Base-by-base conservation (phyloP, 257 asterid species). In the Plantago ovata region DNA sequence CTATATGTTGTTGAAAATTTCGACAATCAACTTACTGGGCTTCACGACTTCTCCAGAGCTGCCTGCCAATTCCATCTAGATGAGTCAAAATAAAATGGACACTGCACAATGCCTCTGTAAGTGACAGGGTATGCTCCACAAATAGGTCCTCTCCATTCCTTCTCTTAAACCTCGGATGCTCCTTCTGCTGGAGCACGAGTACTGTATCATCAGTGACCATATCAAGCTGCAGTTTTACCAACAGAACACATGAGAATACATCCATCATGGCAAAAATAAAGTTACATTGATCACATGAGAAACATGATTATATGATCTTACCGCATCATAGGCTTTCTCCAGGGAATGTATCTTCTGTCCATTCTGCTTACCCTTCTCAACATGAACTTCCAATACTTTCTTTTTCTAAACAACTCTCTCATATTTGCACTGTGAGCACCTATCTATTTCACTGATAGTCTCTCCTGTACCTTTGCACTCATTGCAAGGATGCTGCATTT, bases 291-390 rank as follows among this genome's bases (percentile, higher is more conserved):
- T 13, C 15, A 54, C 52, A 20, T 11, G 3, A 3, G 8, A 47
- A 6, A 41, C 9, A 18, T 10, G 39, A 28, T 5, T 14, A 11
- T 48, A 36, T 39, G 11, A 58, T 2, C 86, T 32, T 69, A 84
- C 94, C 46, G 91, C 94, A 60, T 85, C 88, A 66, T 85, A 87
- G 19, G 94, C 94, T n/a, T 47, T 80, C 91, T 14, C 94, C 94
- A n/a, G 84, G 87, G 75, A 82, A 82, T 5, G 85, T 21, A 85
- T 69, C 64, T 80, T 85, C 79, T 82, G 94, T 3, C 86, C 80
- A 38, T 85, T 71, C 44, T 78, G 82, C 94, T 80, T 85, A 16
- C 94, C 94, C 79, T 82, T 85, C 3, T 85, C 94, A 16, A 85
- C 91, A 28, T 62, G 71, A 9, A 85, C 94, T 61, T 85, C 87